phyloP scores from a whole-genome alignment of 306 rosid genomes.

The Macrotyloma uniflorum region DNA sequence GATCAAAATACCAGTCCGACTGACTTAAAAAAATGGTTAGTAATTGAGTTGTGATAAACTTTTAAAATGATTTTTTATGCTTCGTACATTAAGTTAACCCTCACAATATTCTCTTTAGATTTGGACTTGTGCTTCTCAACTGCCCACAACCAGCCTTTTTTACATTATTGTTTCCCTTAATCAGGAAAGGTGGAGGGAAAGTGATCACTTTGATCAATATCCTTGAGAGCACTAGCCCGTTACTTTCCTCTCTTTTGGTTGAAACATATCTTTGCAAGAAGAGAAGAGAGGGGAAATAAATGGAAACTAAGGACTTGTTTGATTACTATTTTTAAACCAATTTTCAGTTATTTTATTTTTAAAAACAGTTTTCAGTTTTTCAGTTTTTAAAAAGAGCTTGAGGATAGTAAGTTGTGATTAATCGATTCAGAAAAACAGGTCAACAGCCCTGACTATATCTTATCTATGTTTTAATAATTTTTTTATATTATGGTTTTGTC shows the following conservation, averaged over 20 bases:
- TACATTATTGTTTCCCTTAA: not conserved
- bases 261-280: not conserved
- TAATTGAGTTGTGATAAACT: not conserved
- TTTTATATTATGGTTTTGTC: conserved; percentile 11
- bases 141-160: not conserved
- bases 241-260: not conserved
- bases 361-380: too few relatives aligned
- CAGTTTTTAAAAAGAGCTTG: too few relatives aligned
- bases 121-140: not conserved
- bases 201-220: not conserved
- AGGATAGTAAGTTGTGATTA: not conserved
- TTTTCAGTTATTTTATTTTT: too few relatives aligned
- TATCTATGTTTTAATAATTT: not conserved
- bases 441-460: not conserved
- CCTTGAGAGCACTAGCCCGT: not conserved
- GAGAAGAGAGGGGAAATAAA: not conserved
- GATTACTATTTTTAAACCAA: too few relatives aligned
- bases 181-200: not conserved
- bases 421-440: not conserved
- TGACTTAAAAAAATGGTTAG: conserved; percentile 3
- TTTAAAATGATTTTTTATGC: not conserved
- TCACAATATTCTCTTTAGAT: not conserved
- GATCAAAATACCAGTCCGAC: not conserved
- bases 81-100: not conserved
- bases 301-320: too few relatives aligned